Percentiles rank a stretch among this genome's conserved stretches.
Evolutionary conservation across 2,329 filamentous ascomycete genomes (phyloP).

Genomic region (Pseudopyricularia cyperi): DNA sequence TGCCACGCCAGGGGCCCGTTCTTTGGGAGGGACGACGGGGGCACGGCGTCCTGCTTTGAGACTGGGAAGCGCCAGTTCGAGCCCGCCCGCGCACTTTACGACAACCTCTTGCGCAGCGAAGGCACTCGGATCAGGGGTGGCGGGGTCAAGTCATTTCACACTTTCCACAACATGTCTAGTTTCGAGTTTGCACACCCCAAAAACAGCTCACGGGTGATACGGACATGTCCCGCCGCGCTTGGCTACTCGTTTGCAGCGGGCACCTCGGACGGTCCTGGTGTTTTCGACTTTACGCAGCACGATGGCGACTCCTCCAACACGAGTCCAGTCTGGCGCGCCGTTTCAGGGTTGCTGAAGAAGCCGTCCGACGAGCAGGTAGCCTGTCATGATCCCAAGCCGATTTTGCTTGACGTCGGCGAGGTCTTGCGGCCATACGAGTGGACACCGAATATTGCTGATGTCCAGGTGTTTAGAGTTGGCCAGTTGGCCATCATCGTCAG

Average conservation of each 20-base stretch:
- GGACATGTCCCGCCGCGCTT: conserved; percentile 72
- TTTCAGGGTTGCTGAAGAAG: conserved; percentile 57
- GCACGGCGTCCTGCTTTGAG: conserved; percentile 63
- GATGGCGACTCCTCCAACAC: conserved; percentile 54
- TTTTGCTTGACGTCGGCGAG: conserved; percentile 80
- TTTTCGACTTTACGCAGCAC: conserved; percentile 86
- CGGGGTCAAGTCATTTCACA: conserved; percentile 66
- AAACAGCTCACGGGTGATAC: conserved; percentile 51
- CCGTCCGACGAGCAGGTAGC: conserved; percentile 56
- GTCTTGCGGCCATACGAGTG: conserved; percentile 68
- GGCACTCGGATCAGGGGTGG: conserved; percentile 44
- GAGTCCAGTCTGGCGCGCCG: conserved; percentile 64
- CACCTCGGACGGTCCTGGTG: conserved; percentile 77
- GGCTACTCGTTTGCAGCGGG: conserved; percentile 86
- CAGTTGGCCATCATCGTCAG: conserved; percentile 74
- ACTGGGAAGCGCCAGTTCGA: conserved; percentile 57
- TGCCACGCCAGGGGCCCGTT: conserved; percentile 61
- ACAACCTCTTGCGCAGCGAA: conserved; percentile 16
- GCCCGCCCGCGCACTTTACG: conserved; percentile 34
- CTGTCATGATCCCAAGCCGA: conserved; percentile 73
- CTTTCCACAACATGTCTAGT: conserved; percentile 64
- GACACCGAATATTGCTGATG: conserved; percentile 83
- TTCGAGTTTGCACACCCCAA: conserved; percentile 51
- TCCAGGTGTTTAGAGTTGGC: conserved; percentile 74
- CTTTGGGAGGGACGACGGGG: conserved; percentile 53